Conservation (phyloP, 2,329 filamentous ascomycete genomes). For the Ceratocystis albifundus region DNA sequence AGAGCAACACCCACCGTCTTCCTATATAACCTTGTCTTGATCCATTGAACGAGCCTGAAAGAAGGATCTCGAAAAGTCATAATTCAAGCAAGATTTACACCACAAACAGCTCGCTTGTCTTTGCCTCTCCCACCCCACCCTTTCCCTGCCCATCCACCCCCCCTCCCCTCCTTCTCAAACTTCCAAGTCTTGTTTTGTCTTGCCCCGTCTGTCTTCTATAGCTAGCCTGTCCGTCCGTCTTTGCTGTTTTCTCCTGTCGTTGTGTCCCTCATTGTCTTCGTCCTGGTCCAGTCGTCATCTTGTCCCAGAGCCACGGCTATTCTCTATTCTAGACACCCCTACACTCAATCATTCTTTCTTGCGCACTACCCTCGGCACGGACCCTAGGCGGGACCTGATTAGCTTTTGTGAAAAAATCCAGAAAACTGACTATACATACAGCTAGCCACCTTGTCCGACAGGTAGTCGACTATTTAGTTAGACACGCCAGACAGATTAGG, state of each 20-base stretch:
- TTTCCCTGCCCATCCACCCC: neutral
- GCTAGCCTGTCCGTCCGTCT: neutral
- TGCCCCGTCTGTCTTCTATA: neutral
- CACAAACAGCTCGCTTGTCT: neutral
- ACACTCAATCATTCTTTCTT: neutral
- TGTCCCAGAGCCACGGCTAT: constrained; percentile 9
- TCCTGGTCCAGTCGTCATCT: constrained; percentile 6
- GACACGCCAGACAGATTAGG: neutral
- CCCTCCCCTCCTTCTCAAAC: neutral
- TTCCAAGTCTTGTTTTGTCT: neutral
- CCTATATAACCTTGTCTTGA: constrained; percentile 3
- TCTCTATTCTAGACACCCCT: neutral
- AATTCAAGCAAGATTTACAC: neutral
- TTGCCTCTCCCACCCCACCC: neutral
- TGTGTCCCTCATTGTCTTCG: neutral
- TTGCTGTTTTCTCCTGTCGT: neutral
- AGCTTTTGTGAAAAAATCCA: neutral
- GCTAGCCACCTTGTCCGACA: neutral
- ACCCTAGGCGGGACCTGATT: constrained; percentile 2
- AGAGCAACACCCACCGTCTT: neutral
- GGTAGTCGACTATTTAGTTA: neutral
- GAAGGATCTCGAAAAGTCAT: constrained; percentile 1
- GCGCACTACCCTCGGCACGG: neutral
- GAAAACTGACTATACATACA: neutral
- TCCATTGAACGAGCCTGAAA: neutral